A percentile compares a stretch with the other conserved stretches of the same genome.
phyloP scores from a whole-genome alignment of 2,329 filamentous ascomycete species.

The Pleoardoris graminearum region DNA sequence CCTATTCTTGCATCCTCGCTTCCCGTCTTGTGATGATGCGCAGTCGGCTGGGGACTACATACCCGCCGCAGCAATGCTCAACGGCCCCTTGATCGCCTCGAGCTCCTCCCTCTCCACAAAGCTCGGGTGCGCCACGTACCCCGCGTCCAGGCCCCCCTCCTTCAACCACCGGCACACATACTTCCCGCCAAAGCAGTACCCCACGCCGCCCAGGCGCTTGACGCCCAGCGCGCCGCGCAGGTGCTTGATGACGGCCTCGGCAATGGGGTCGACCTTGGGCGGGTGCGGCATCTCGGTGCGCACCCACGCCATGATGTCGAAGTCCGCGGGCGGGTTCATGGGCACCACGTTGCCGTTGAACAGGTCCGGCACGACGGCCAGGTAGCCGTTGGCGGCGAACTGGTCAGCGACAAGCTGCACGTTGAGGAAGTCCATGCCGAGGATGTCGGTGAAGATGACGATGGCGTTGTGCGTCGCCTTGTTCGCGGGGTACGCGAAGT shows the following conservation, averaged over 20 bases:
- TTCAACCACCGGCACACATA: conserved; percentile 66
- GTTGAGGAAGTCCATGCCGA: conserved; percentile 60
- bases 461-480: conserved; percentile 59
- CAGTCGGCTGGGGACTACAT: conserved; percentile 17
- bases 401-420: conserved; percentile 69
- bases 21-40: background rate
- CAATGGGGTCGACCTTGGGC: conserved; percentile 56
- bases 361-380: conserved; percentile 69
- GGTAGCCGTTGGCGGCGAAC: conserved; percentile 73
- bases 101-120: conserved; percentile 69
- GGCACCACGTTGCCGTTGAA: conserved; percentile 68
- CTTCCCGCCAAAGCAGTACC: conserved; percentile 73
- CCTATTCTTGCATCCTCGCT: background rate
- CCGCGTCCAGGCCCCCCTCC: conserved; percentile 64
- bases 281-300: conserved; percentile 42
- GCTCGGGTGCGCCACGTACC: conserved; percentile 75
- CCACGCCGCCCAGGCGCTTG: conserved; percentile 65
- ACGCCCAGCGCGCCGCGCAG: conserved; percentile 57
- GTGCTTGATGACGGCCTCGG: conserved; percentile 59
- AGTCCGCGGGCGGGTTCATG: conserved; percentile 56
- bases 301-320: conserved; percentile 58
- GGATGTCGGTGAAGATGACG: conserved; percentile 59
- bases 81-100: conserved; percentile 58
- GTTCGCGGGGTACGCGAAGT: conserved; percentile 58
- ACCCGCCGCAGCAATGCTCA: conserved; percentile 66